Evolutionary conservation across 805 yeast genomes (phyloP).

Genomic region (Diddensiella caesifluorescens): DNA sequence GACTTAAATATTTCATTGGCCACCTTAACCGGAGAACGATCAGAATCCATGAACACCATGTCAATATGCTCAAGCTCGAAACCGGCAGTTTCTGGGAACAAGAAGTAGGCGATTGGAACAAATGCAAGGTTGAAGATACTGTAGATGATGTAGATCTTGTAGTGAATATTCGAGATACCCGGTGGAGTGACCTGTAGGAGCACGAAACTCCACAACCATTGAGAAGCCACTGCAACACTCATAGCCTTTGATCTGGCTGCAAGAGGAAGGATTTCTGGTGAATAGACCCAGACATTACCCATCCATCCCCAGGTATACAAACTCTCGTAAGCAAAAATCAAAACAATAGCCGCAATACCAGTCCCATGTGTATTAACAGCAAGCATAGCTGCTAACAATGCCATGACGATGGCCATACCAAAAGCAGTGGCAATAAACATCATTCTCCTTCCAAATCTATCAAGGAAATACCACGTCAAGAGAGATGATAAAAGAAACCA

Average conservation of each 20-base stretch:
- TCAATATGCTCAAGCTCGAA: slow-evolving; percentile 40
- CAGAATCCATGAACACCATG: slow-evolving; percentile 6
- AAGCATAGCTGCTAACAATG: slow-evolving; percentile 4
- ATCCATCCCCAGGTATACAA: slow-evolving; percentile 18
- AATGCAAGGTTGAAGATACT: slow-evolving; percentile 27
- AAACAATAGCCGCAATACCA: slow-evolving; percentile 6
- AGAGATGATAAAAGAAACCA: slow-evolving; percentile 26
- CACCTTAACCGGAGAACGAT: neutral
- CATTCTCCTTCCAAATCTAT: slow-evolving; percentile 42
- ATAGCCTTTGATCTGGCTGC: slow-evolving; percentile 39
- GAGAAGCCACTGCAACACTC: slow-evolving; percentile 26
- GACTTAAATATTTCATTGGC: slow-evolving; percentile 1
- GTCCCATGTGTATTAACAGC: slow-evolving; percentile 7
- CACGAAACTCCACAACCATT: slow-evolving; percentile 22
- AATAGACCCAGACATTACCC: slow-evolving; percentile 19
- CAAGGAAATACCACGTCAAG: slow-evolving; percentile 44
- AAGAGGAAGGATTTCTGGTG: slow-evolving; percentile 23
- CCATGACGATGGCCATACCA: slow-evolving; percentile 9
- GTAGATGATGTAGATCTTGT: slow-evolving; percentile 41
- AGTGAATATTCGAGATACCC: slow-evolving; percentile 38
- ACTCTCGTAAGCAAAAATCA: slow-evolving; percentile 11
- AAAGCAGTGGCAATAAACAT: slow-evolving; percentile 34
- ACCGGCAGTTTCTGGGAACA: slow-evolving; percentile 41
- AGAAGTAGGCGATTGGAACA: slow-evolving; percentile 31
- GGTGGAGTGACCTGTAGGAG: slow-evolving; percentile 34